Conservation (phyloP, 495 filamentous ascomycete species). For the Chaetomium fimeti region DNA sequence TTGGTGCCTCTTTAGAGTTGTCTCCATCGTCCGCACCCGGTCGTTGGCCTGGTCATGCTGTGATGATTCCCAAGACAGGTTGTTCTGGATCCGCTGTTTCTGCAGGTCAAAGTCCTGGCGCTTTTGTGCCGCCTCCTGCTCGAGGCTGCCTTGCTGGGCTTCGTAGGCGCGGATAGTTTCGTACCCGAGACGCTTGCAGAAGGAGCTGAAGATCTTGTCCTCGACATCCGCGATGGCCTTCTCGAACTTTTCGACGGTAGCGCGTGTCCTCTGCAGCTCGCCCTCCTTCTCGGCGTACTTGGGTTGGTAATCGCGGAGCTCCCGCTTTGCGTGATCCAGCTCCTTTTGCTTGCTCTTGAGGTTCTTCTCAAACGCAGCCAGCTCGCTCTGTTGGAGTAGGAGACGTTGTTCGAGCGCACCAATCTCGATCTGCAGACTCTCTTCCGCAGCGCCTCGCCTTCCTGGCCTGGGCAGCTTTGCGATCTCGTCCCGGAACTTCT, state of each 20-base stretch:
- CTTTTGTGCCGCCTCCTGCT: constrained; percentile 84
- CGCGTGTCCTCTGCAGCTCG: constrained; percentile 63
- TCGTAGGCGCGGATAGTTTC: constrained; percentile 89
- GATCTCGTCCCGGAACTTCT: constrained; percentile 72
- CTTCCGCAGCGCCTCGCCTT: constrained; percentile 71
- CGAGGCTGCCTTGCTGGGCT: constrained; percentile 82
- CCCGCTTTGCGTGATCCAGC: constrained; percentile 64
- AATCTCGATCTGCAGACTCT: constrained; percentile 75
- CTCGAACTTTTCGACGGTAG: constrained; percentile 65
- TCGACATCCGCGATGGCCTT: constrained; percentile 80
- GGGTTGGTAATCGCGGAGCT: constrained; percentile 71
- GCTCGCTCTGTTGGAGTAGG: constrained; percentile 67
- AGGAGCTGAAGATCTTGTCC: constrained; percentile 82
- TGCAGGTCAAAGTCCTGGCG: constrained; percentile 82
- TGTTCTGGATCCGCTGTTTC: constrained; percentile 74
- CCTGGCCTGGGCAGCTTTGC: constrained; percentile 71
- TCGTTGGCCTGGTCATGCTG: constrained; percentile 65
- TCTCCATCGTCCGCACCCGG: constrained; percentile 66
- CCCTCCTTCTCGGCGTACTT: constrained; percentile 71
- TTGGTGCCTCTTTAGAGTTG: constrained; percentile 62
- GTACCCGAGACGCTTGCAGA: constrained; percentile 86
- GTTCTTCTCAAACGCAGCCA: constrained; percentile 80
- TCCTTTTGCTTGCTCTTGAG: constrained; percentile 82
- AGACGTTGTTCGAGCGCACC: constrained; percentile 78
- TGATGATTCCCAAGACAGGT: constrained; percentile 72